Evolutionary conservation across 495 filamentous ascomycete species (phyloP), one percentile per base, ranked within the genome.

Genomic region (Margaritispora aquatica): DNA sequence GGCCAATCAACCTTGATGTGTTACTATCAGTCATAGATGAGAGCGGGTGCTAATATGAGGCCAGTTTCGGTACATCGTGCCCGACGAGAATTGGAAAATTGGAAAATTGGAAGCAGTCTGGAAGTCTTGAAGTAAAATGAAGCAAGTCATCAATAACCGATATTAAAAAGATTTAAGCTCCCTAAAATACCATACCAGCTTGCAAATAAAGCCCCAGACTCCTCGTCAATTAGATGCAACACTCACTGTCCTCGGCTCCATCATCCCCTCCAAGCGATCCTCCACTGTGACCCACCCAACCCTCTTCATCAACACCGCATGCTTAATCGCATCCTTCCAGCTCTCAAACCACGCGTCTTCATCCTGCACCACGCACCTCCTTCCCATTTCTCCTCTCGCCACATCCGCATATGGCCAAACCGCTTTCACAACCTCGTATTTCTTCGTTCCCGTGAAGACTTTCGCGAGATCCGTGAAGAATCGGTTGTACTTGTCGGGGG

Each of bases 271-370:
- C 27, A 98, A 79, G 57, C 94, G 83, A 38, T 75, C 65, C 78
- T 94, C 96, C 15, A 62, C 58, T 8, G 65, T 64, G 1, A 63
- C 61, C 65, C 65, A 64, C 71, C 97, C 94, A 68, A 89, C 87
- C 51, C 90, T 88, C 51, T 91, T 86, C 20, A 91, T 90, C 63
- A 97, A 91, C 36, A 93, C 86, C 48, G 94, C 94, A 60, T 92
- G 90, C 65, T 87, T 88, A 59, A 98, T 90, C 23, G 96, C 85
- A 78, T 97, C 93, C 77, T 96, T 97, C 60, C 92, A 97, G 65
- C 93, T 84, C 29, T 29, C 20, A 74, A 78, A 82, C 79, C 79
- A 82, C 0, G 65, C 69, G 64, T 81, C 76, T 67, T 83, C 79
- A 15, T 70, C 78, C 64, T 79, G 76, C 20, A 80, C 75, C 1